Evolutionary conservation across 2,329 filamentous ascomycete genomes (phyloP), one percentile per base, ranked within the genome.

Genomic region (Aspergillus quadrilineatus): DNA sequence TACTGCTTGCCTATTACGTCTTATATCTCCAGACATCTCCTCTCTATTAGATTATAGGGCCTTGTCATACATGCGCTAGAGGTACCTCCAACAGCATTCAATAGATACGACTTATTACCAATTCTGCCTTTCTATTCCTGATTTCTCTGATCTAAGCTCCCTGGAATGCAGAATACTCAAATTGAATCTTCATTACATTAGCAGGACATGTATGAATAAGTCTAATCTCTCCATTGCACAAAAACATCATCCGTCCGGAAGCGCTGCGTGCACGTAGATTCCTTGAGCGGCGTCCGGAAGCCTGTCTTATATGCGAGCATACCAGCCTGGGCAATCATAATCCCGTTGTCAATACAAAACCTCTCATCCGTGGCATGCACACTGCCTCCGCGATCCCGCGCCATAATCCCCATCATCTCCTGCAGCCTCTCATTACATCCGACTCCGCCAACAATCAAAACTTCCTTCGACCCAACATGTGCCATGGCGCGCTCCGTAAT

Each of bases 401-500:
- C 93, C 94, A 99, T 99, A 46, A 89, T 80, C 14, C 90, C 92
- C 94, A 99, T 99, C 94, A 99, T 99, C 67, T 96, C 86, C 78
- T 99, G 94, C 64, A 99, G 73, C 4, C 94, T 84, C 77, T 96
- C 88, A 72, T 99, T 99, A 73, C 90, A 96, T 3, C 94, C 94
- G 1, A 99, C 94, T 22, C 94, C 94, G 39, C 94, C 94, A 2
- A 99, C 94, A 54, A 99, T 92, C 45, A 99, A 80, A 6, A 99
- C 94, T 78, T 97, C 91, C 50, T 80, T 85, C 53, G 88, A 91
- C 12, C 92, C 93, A 9, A 97, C 94, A 72, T 99, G 94, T 9
- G 94, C 94, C 94, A 99, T 99, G 30, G 94, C 94, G 42, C 94
- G 86, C 77, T 99, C 94, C 0, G 94, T 99, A 66, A 97, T 99